phyloP scores from a whole-genome alignment of 805 yeast species.

The Suhomyces kilbournensis region DNA sequence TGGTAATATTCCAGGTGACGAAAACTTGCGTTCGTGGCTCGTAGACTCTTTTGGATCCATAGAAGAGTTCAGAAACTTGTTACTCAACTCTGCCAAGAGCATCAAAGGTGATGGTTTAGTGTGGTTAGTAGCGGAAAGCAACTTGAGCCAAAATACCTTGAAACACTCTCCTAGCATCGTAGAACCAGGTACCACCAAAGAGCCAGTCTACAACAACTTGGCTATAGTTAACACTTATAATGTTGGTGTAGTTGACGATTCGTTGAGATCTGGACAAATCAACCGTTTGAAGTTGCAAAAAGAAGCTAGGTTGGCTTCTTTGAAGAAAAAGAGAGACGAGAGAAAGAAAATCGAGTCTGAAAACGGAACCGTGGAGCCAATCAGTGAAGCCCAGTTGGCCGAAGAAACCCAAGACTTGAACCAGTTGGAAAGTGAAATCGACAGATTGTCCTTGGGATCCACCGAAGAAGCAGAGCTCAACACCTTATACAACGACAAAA shows the following conservation, averaged over 20 bases:
- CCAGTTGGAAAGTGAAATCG: constrained; percentile 10
- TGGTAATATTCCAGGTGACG: constrained; percentile 31
- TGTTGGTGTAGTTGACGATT: constrained; percentile 77
- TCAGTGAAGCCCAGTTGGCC: background rate
- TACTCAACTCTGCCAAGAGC: constrained; percentile 65
- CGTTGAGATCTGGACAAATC: constrained; percentile 52
- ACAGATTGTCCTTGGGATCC: constrained; percentile 31
- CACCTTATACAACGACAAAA: constrained; percentile 34
- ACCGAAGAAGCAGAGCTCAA: constrained; percentile 42
- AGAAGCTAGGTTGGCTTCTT: constrained; percentile 27
- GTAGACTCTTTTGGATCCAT: constrained; percentile 69
- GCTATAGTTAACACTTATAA: constrained; percentile 81
- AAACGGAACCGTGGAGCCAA: background rate
- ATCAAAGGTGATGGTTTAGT: constrained; percentile 88
- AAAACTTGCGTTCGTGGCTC: constrained; percentile 46
- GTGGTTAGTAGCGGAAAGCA: constrained; percentile 74
- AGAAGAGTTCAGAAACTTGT: constrained; percentile 67
- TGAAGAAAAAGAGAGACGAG: constrained; percentile 22
- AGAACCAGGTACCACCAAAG: constrained; percentile 9
- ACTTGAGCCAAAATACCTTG: constrained; percentile 26
- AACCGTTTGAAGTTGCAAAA: constrained; percentile 39
- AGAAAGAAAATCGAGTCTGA: constrained; percentile 16
- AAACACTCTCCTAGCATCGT: constrained; percentile 13
- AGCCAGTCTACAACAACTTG: constrained; percentile 42
- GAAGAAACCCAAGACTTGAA: constrained; percentile 9